phyloP scores from a whole-genome alignment of 1,284 basidiomycete genomes.

The Ustilago xerochloae region DNA sequence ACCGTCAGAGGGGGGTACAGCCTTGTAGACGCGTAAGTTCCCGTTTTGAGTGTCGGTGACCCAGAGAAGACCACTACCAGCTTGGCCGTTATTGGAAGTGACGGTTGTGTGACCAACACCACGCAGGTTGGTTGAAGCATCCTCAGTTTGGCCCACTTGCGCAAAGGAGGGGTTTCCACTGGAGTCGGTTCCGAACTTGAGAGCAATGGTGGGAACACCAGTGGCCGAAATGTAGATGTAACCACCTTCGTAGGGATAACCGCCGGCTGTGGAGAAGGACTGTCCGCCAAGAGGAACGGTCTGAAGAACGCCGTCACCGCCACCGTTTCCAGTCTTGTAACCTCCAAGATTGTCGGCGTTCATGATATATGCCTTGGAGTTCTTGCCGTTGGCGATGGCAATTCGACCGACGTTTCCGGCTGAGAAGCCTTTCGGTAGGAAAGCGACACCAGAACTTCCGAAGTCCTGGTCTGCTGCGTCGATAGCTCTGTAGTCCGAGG shows the following conservation, averaged over 20 bases:
- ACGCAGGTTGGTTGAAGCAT: neutral
- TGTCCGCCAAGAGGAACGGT: conserved; percentile 23
- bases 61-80: conserved; percentile 18
- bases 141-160: conserved; percentile 21
- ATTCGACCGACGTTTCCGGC: conserved; percentile 6
- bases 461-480: conserved; percentile 32
- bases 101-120: conserved; percentile 22
- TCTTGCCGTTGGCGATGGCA: conserved; percentile 25
- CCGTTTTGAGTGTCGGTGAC: conserved; percentile 18
- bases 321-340: conserved; percentile 20
- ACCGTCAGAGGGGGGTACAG: conserved; percentile 1
- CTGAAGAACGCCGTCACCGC: conserved; percentile 22
- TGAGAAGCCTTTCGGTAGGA: neutral
- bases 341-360: conserved; percentile 28
- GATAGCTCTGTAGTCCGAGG: conserved; percentile 17
- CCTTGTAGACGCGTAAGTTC: conserved; percentile 14
- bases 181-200: conserved; percentile 18
- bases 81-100: conserved; percentile 15
- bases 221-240: conserved; percentile 3
- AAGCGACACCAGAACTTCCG: conserved; percentile 13
- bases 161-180: conserved; percentile 17
- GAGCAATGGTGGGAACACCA: conserved; percentile 5
- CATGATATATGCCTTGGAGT: conserved; percentile 27
- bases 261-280: conserved; percentile 22
- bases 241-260: conserved; percentile 15